Evolutionary conservation across 2,329 filamentous ascomycete species (phyloP), one percentile per base, ranked within the genome.

Genomic region (Botrytis elliptica): DNA sequence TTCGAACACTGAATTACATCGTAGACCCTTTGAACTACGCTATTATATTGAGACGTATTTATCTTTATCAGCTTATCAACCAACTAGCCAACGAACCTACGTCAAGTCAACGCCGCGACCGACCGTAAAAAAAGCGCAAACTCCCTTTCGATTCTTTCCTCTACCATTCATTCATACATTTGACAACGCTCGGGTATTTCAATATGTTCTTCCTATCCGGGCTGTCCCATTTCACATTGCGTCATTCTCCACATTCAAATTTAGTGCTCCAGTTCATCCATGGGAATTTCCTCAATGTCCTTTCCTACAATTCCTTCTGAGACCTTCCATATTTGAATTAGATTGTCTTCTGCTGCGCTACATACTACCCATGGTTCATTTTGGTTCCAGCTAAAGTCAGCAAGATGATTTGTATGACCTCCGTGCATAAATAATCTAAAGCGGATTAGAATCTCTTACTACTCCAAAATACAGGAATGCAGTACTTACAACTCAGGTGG

Each of bases 311-410:
- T 95, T 2, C 92, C 89, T 80, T 94, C 91, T 6, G 93, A 90
- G 36, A 94, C 92, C 83, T 93, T 95, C 93, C 93, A 98, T 78
- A 98, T 93, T 83, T 99, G 96, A 76, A 99, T 88, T 77, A 98
- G 86, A 81, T 99, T 99, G 84, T 99, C 96, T 82, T 99, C 97
- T 0, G 95, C 96, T 25, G 96, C 95, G 75, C 93, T 97, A 82
- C 94, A 95, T 77, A 99, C 93, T 72, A 98, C 89, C 97, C 97
- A 99, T 7, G 95, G 95, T 80, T 98, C 94, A 81, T 97, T 97
- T 78, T 90, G 90, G 83, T 99, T 99, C 95, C 95, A 99, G 84
- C 92, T 95, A 81, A 99, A 99, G 83, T 99, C 97, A 52, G 93
- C 94, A 75, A 99, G 90, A 77, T 97, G 92, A 84, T 98, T 98